Conservation (phyloP, 345 rosid species). For the Brassica juncea region DNA sequence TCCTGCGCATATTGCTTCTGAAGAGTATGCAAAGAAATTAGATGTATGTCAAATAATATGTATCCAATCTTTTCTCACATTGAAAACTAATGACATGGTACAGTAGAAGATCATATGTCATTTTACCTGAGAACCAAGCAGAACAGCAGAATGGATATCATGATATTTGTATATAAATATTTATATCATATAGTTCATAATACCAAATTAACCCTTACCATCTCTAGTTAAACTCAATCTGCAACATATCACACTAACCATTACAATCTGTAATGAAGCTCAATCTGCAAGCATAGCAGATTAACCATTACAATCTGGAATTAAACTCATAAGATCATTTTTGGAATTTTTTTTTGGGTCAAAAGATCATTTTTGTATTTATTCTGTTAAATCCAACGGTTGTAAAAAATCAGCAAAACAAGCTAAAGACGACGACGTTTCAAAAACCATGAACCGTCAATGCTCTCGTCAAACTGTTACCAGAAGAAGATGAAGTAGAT, state of each 20-base stretch:
- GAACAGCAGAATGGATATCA: conserved; percentile 53
- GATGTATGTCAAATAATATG: not conserved
- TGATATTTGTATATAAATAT: too few species aligned
- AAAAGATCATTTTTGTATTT: not conserved
- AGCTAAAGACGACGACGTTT: not conserved
- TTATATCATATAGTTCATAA: too few species aligned
- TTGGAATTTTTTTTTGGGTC: too few species aligned
- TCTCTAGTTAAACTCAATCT: not conserved
- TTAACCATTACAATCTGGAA: too few species aligned
- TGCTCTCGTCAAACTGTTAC: conserved; percentile 28
- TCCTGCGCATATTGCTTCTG: conserved; percentile 78
- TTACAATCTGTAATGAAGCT: not conserved
- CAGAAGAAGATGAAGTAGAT: conserved; percentile 28
- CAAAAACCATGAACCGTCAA: conserved; percentile 28
- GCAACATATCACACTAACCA: not conserved
- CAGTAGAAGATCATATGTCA: not conserved
- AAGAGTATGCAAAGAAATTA: conserved; percentile 5
- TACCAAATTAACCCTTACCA: too few species aligned
- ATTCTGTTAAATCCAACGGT: not conserved
- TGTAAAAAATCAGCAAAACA: not conserved
- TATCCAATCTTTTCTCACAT: not conserved
- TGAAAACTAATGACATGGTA: not conserved
- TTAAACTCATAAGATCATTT: too few species aligned
- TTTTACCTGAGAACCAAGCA: conserved; percentile 66
- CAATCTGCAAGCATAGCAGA: not conserved